Conservation (phyloP, 176 grass and related monocot genomes). For the Hordeum vulgare region DNA sequence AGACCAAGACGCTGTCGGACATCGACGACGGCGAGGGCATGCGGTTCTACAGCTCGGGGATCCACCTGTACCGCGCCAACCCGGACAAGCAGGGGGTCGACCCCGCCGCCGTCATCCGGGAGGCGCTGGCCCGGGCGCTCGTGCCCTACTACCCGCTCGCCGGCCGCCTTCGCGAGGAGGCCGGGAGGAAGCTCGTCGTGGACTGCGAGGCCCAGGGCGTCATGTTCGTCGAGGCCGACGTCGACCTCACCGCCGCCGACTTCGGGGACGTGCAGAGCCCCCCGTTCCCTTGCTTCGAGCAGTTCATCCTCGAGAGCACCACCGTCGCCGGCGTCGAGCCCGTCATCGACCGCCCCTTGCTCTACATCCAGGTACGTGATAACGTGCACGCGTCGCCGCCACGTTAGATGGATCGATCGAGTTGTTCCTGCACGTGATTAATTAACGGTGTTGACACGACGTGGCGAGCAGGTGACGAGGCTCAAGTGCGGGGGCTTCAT, state of each 20-base stretch:
- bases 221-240: slow-evolving; percentile 63
- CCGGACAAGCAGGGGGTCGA: slow-evolving; percentile 31
- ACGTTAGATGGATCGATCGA: background rate
- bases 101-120: slow-evolving; percentile 42
- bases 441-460: too few relatives aligned
- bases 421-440: background rate
- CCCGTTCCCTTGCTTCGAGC: slow-evolving; percentile 57
- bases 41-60: slow-evolving; percentile 42
- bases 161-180: slow-evolving; percentile 44
- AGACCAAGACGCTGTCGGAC: slow-evolving; percentile 56
- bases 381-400: background rate
- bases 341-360: slow-evolving; percentile 34
- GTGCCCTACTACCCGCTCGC: slow-evolving; percentile 74
- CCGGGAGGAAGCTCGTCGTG: slow-evolving; percentile 41
- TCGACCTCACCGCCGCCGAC: slow-evolving; percentile 41
- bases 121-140: slow-evolving; percentile 45
- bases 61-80: slow-evolving; percentile 42
- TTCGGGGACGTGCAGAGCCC: slow-evolving; percentile 50
- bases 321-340: slow-evolving; percentile 22
- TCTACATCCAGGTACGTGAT: slow-evolving; percentile 43
- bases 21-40: slow-evolving; percentile 59
- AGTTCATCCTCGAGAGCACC: slow-evolving; percentile 36
- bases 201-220: slow-evolving; percentile 60
- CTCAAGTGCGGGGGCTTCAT: slow-evolving; percentile 62
- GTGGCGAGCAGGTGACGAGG: slow-evolving; percentile 41